Evolutionary conservation across 176 grass and related monocot species (phyloP), one percentile per base, ranked within the genome.

Genomic region (Guadua angustifolia): DNA sequence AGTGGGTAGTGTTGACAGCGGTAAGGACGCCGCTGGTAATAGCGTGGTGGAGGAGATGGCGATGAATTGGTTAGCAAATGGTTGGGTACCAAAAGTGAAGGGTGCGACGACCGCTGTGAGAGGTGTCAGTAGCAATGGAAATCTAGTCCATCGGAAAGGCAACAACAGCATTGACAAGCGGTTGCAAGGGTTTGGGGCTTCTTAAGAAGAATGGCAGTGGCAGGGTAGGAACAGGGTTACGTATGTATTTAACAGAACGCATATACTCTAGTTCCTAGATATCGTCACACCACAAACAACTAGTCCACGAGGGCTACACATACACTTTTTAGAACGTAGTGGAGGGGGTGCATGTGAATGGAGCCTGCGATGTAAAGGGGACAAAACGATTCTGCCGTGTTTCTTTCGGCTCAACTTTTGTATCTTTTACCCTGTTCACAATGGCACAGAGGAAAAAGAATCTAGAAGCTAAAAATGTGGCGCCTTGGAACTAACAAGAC

Each of bases 401-500:
- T 83, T 73, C 88, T 86, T 90, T 86, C 79, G 83, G 84, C 73
- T 65, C 65, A 19, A 19, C 79, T 86, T 90, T 83, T 33, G 39
- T 10, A 14, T 49, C 40, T 86, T 39, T 78, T 55, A 29, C 25
- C 55, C 35, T 40, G 79, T 83, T 90, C 83, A 77, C 88, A 89
- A 45, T 42, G 77, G 55, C 19, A 61, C 21, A 7, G 13, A 44
- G 62, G 17, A 3, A 15, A 11, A 36, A 62, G 4, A 50, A 68
- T 72, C 38, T 49, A 67, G 33, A 25, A 69, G 13, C 25, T 43
- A 44, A 58, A 86, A 63, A 69, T 24, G 32, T 21, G 69, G 21
- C 44, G 53, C 63, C 68, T 84, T 67, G 68, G 29, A 84, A 79
- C 49, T 17, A 59, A 40, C 75, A 51, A 45, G 9, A 16, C 10